Evolutionary conservation across 305 asterid species (phyloP).

Genomic region (Fraxinus nigra): DNA sequence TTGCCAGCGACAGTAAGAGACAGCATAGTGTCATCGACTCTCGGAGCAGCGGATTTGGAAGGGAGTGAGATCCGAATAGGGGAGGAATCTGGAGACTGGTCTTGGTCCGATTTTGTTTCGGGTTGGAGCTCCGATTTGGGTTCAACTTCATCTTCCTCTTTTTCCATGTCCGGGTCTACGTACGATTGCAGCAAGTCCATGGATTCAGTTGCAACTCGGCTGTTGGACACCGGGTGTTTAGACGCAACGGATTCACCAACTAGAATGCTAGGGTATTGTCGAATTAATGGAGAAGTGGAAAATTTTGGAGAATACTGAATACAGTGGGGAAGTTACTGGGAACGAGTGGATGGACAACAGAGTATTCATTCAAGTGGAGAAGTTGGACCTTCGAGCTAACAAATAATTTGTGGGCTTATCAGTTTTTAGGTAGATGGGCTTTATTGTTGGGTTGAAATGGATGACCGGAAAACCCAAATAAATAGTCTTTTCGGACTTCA

Average conservation of each 20-base stretch:
- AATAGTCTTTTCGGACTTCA: too few species aligned
- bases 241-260: background rate
- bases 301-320: background rate
- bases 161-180: constrained; percentile 29
- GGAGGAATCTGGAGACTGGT: constrained; percentile 68
- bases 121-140: background rate
- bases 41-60: constrained; percentile 87
- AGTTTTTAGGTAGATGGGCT: background rate
- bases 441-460: too few species aligned
- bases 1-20: constrained; percentile 74
- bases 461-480: too few species aligned
- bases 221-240: background rate
- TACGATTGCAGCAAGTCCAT: constrained; percentile 61
- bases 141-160: constrained; percentile 1
- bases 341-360: background rate
- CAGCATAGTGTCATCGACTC: constrained; percentile 87
- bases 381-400: background rate
- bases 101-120: constrained; percentile 21
- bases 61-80: constrained; percentile 62
- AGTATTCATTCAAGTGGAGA: background rate
- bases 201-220: background rate
- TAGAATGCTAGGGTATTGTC: background rate
- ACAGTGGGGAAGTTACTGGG: background rate
- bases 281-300: background rate
- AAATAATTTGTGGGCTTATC: background rate